phyloP scores from a whole-genome alignment of 2,329 filamentous ascomycete species.

The Geosmithia flava region DNA sequence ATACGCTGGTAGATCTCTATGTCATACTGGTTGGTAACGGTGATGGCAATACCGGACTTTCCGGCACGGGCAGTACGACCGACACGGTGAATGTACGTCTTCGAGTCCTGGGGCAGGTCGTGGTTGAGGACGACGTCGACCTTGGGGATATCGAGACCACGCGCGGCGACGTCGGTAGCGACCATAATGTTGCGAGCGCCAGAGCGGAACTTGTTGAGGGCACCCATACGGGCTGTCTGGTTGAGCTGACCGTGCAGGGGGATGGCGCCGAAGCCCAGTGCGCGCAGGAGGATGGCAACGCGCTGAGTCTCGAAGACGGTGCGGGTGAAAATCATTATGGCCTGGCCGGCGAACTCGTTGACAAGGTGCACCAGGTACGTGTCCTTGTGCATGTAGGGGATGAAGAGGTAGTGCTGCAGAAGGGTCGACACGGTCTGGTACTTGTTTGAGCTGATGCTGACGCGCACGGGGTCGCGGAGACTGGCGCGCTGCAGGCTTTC shows the following conservation, averaged over 20 bases:
- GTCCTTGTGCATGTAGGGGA: constrained; percentile 81
- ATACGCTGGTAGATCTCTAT: constrained; percentile 70
- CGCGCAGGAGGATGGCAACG: constrained; percentile 68
- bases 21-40: constrained; percentile 78
- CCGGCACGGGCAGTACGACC: constrained; percentile 81
- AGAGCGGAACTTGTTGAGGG: constrained; percentile 80
- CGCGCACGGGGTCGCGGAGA: constrained; percentile 69
- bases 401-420: constrained; percentile 75
- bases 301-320: constrained; percentile 88
- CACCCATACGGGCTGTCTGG: constrained; percentile 75
- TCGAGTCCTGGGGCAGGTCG: constrained; percentile 72
- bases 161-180: constrained; percentile 85
- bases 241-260: constrained; percentile 87
- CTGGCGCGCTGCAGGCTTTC: constrained; percentile 86
- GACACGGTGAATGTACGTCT: constrained; percentile 85
- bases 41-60: constrained; percentile 71
- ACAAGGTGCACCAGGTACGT: constrained; percentile 76
- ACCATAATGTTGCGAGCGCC: constrained; percentile 77
- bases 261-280: constrained; percentile 80
- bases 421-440: constrained; percentile 89
- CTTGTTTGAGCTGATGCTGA: constrained; percentile 70
- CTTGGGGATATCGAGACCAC: constrained; percentile 86
- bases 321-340: constrained; percentile 79
- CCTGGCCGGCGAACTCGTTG: constrained; percentile 79
- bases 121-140: constrained; percentile 82